phyloP scores from a whole-genome alignment of 108 stramenopile species.

The Fragilaria radians region DNA sequence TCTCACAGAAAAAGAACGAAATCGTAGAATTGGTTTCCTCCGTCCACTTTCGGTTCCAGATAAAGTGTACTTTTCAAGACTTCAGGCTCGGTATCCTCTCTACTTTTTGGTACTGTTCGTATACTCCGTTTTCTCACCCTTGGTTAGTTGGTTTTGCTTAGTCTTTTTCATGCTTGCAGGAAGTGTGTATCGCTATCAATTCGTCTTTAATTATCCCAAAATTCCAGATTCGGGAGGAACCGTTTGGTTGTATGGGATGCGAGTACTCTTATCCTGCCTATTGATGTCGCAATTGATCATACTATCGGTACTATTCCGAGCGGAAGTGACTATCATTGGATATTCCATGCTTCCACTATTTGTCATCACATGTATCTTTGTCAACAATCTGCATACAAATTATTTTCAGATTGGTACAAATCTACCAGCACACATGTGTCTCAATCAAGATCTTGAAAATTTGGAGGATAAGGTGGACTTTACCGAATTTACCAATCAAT shows the following conservation, averaged over 20 bases:
- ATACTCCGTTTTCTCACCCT: constrained; percentile 50
- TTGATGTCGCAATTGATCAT: constrained; percentile 45
- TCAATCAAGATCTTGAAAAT: constrained; percentile 20
- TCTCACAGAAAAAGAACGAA: background rate
- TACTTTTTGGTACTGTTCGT: constrained; percentile 58
- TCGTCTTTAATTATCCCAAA: constrained; percentile 58
- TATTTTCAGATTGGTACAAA: constrained; percentile 42
- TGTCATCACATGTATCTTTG: constrained; percentile 39
- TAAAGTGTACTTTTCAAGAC: constrained; percentile 31
- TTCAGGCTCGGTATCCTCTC: constrained; percentile 31
- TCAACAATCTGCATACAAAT: constrained; percentile 40
- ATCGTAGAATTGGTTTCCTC: background rate
- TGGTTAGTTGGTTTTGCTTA: constrained; percentile 37
- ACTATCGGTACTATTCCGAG: constrained; percentile 36
- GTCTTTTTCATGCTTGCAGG: constrained; percentile 40
- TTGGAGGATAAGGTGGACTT: constrained; percentile 22
- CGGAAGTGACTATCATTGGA: constrained; percentile 29
- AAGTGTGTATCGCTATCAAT: constrained; percentile 51
- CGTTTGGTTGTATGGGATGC: constrained; percentile 43
- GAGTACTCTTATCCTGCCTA: constrained; percentile 39
- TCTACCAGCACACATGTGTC: constrained; percentile 34
- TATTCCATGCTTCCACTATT: constrained; percentile 42
- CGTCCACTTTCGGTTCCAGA: constrained; percentile 21
- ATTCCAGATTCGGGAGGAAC: constrained; percentile 60
- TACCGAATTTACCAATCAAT: constrained; percentile 15